These are phyloP conservation scores for Davidsoniella neocaledoniae DNA, from an alignment of 2,329 filamentous ascomycete genomes.

Conservation along the genomic window DNA sequence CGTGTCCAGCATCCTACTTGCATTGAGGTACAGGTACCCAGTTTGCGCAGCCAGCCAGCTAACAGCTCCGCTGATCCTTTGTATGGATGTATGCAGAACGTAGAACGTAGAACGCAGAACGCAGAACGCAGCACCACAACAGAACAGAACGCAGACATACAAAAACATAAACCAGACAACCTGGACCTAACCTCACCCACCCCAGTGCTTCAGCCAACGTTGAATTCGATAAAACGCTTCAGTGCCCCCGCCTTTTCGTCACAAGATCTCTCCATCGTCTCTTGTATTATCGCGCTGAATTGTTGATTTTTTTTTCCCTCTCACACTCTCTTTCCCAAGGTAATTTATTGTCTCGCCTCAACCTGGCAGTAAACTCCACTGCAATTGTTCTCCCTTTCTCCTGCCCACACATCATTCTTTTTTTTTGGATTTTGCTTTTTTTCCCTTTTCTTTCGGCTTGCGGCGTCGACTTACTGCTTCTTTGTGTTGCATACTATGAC, in stretches of 20 bases:
- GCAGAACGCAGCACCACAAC: no score
- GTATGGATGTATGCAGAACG: neutral
- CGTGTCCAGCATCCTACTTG: no score
- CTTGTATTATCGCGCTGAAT: slow-evolving; percentile 7
- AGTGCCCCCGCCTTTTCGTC: slow-evolving; percentile 8
- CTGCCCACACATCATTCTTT: neutral
- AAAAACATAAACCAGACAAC: no score
- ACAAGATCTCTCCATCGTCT: slow-evolving; percentile 8
- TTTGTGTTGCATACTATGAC: neutral
- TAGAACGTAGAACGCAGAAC: neutral
- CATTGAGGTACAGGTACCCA: no score
- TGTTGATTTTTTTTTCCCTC: neutral
- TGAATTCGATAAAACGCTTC: slow-evolving; percentile 5
- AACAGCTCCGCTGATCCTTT: neutral
- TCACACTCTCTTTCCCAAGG: neutral
- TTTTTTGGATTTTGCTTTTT: slow-evolving; percentile 1
- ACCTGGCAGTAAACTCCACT: neutral
- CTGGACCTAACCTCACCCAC: neutral
- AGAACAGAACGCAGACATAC: no score
- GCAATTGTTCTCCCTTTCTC: slow-evolving; percentile 1
- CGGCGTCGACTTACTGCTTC: neutral
- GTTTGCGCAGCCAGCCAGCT: no score
- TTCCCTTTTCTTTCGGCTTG: neutral
- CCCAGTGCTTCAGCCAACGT: slow-evolving; percentile 6
- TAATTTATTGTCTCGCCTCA: slow-evolving; percentile 2